Base-by-base conservation (phyloP, 2,329 filamentous ascomycete species). In the Sarocladium strictum region DNA sequence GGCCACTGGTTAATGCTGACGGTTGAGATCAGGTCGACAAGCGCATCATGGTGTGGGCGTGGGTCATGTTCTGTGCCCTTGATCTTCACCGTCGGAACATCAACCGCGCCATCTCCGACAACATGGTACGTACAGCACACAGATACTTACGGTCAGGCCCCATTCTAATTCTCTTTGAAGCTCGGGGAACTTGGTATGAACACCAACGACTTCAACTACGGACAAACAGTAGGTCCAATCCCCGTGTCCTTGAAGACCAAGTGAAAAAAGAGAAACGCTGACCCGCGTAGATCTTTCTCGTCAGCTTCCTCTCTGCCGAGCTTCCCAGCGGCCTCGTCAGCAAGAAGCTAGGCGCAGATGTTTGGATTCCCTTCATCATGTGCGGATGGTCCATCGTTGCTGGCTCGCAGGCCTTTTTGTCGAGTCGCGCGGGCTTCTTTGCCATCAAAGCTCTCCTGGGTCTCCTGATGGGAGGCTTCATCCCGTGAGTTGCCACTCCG, bases 401-500 rank as follows among this genome's bases (percentile, higher is more conserved):
- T 2, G 65, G 66, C 0, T 67, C 64, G 0, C 73, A 76, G 53
- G 69, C 70, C 4, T 70, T 64, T 10, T 61, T 76, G 15, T 60
- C 63, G 2, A 70, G 61, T 33, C 63, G 66, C 5, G 62, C 68
- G 1, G 66, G 65, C 5, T 77, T 72, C 55, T 75, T 71, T 50
- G 69, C 70, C 2, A 65, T 70, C 55, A 70, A 74, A 29, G 70
- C 69, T 2, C 58, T 78, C 2, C 59, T 79, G 2, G 77, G 76
- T 1, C 64, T 78, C 2, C 60, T 76, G 15, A 75, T 76, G 70
- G 76, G 76, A 19, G 76, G 76, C 0, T 79, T 78, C 55, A 79
- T 79, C 27, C 76, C 76, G 59, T 75, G 68, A 35, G 65, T 64
- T 61, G 11, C 9, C 19, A 23, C 3, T 27, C 32, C 15, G 23